Conservation (phyloP, 164 flowering plant genomes). For the Paratinospora sagittata region DNA sequence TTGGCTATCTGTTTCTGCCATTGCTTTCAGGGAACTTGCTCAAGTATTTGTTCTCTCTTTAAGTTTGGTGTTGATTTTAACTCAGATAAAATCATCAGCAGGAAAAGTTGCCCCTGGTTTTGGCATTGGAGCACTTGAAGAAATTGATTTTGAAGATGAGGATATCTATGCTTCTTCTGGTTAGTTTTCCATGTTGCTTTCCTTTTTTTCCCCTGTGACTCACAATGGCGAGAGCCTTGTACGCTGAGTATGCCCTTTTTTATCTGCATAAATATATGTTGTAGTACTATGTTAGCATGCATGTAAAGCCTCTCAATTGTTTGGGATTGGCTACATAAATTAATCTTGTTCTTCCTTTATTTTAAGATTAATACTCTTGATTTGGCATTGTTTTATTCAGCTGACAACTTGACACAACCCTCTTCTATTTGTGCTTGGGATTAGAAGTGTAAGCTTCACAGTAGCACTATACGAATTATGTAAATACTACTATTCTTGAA, state of each 20-base stretch:
- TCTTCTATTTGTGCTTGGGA: not conserved
- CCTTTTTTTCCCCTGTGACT: not conserved
- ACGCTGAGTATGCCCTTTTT: no score
- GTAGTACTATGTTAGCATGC: not conserved
- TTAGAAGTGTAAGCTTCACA: no score
- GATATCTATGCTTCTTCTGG: slow-evolving; percentile 80
- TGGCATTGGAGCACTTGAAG: slow-evolving; percentile 99
- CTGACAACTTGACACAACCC: not conserved
- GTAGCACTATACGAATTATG: no score
- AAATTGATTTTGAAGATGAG: slow-evolving; percentile 86
- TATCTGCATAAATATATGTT: not conserved
- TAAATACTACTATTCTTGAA: not conserved
- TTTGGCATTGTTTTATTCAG: not conserved
- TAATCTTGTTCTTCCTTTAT: not conserved
- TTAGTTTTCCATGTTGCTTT: slow-evolving; percentile 17
- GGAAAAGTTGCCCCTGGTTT: slow-evolving; percentile 89
- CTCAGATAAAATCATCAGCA: slow-evolving; percentile 41
- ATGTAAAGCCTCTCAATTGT: not conserved
- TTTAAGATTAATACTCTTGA: not conserved
- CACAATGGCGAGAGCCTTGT: no score
- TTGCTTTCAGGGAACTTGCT: not conserved
- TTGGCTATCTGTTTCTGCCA: not conserved
- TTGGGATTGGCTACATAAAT: no score
- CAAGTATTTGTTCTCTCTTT: slow-evolving; percentile 9
- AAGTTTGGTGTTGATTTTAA: slow-evolving; percentile 9